Evolutionary conservation across 305 asterid species (phyloP).

Genomic region (Fraxinus sp.): DNA sequence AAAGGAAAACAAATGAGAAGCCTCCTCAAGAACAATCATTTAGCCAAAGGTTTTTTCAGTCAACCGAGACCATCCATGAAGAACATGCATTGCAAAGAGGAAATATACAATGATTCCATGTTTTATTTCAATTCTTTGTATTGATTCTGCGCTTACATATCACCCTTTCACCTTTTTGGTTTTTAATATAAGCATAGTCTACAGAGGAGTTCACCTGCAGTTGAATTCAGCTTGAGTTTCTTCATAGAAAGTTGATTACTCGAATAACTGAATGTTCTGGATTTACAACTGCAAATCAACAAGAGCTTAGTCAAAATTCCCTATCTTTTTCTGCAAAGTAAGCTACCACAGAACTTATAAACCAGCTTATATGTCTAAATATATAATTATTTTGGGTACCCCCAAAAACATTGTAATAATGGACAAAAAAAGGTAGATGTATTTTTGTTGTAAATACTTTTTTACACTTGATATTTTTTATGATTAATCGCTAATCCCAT

Average conservation of each 20-base stretch:
- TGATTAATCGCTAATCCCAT: not conserved
- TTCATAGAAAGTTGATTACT: constrained; percentile 6
- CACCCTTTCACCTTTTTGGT: constrained; percentile 4
- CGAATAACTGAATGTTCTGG: not conserved
- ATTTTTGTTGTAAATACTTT: not conserved
- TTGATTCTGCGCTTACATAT: not conserved
- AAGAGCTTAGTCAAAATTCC: not conserved
- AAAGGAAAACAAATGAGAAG: constrained; percentile 31
- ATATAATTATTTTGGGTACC: not conserved
- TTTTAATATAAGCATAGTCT: not conserved
- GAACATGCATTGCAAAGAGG: constrained; percentile 29
- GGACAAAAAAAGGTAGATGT: not conserved
- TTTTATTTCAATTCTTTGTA: constrained; percentile 3
- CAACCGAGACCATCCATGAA: constrained; percentile 30
- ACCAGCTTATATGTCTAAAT: not conserved
- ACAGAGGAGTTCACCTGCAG: not conserved
- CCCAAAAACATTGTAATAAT: not conserved
- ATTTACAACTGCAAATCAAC: not conserved
- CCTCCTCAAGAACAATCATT: constrained; percentile 29
- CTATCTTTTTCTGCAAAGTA: not conserved
- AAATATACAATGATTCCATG: constrained; percentile 7
- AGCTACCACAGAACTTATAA: not conserved
- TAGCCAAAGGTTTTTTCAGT: constrained; percentile 39
- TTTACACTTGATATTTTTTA: not conserved
- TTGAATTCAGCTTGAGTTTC: constrained; percentile 10